A percentile compares a stretch with the other conserved stretches of the same genome.
Conservation (phyloP, 495 filamentous ascomycete genomes). For the Lepraria neglecta region DNA sequence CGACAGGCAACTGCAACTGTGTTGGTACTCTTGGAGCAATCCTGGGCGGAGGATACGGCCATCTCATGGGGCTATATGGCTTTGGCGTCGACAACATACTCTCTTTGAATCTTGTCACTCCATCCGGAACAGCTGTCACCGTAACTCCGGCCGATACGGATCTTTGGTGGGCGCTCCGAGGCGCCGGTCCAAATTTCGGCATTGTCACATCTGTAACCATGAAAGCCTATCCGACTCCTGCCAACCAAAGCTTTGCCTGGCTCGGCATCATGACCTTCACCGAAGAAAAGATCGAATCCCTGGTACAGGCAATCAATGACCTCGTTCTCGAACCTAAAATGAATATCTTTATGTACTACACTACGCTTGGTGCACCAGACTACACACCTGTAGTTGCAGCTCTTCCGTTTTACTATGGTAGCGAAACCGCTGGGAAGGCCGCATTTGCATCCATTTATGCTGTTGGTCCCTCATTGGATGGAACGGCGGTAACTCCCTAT, state of each 20-base stretch:
- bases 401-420: conserved; percentile 28
- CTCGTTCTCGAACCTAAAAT: conserved; percentile 20
- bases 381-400: conserved; percentile 24
- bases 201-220: conserved; percentile 25
- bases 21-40: conserved; percentile 19
- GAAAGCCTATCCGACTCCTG: conserved; percentile 19
- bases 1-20: conserved; percentile 25
- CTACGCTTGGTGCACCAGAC: conserved; percentile 4
- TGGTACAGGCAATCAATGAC: conserved; percentile 21
- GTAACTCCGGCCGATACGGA: conserved; percentile 9
- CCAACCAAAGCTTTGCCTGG: conserved; percentile 29
- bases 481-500: conserved; percentile 28
- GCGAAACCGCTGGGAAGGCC: conserved; percentile 17
- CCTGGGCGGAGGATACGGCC: conserved; percentile 23
- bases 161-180: conserved; percentile 24
- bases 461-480: conserved; percentile 29
- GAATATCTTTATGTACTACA: conserved; percentile 22
- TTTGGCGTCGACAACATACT: conserved; percentile 22
- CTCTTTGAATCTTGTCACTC: conserved; percentile 18
- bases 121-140: background rate
- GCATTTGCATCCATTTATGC: conserved; percentile 30
- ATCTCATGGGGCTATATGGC: conserved; percentile 22
- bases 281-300: conserved; percentile 16
- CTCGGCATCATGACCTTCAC: conserved; percentile 20
- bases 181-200: conserved; percentile 25